Evolutionary conservation across 306 rosid species (phyloP).

Genomic region (Lablab purpureus): DNA sequence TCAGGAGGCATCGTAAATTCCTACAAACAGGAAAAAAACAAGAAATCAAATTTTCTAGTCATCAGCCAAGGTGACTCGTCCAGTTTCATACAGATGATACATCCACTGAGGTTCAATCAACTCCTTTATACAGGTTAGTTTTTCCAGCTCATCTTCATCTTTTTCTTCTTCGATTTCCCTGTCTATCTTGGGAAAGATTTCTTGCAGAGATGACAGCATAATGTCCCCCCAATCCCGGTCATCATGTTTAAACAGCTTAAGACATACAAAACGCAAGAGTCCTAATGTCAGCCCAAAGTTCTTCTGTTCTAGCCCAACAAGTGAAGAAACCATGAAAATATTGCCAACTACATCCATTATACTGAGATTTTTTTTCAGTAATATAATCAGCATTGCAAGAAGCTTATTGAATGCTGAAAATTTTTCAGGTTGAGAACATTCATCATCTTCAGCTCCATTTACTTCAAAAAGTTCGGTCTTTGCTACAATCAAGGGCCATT

Average conservation of each 20-base stretch:
- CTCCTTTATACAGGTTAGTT: constrained; percentile 56
- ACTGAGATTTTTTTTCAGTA: constrained; percentile 60
- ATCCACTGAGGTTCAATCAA: constrained; percentile 90
- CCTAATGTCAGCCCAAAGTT: constrained; percentile 67
- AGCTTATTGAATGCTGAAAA: constrained; percentile 66
- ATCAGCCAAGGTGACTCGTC: constrained; percentile 64
- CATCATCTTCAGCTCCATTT: constrained; percentile 55
- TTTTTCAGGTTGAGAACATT: constrained; percentile 44
- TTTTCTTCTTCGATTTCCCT: constrained; percentile 58
- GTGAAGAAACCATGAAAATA: constrained; percentile 65
- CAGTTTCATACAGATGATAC: constrained; percentile 82
- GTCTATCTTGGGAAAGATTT: constrained; percentile 72
- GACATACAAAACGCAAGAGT: constrained; percentile 72
- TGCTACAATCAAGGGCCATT: constrained; percentile 69
- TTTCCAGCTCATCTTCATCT: constrained; percentile 60
- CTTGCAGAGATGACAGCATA: constrained; percentile 74
- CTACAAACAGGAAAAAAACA: neutral
- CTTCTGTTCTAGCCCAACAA: constrained; percentile 66
- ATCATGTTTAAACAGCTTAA: constrained; percentile 61
- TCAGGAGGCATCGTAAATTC: neutral
- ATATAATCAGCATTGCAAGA: constrained; percentile 53
- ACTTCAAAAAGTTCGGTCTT: constrained; percentile 58
- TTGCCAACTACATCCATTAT: constrained; percentile 71
- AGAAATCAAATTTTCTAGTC: constrained; percentile 45
- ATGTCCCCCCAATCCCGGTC: constrained; percentile 75